Evolutionary conservation across 2,329 filamentous ascomycete species (phyloP), one percentile per base, ranked within the genome.

Genomic region (Sordariomycetes sp.): DNA sequence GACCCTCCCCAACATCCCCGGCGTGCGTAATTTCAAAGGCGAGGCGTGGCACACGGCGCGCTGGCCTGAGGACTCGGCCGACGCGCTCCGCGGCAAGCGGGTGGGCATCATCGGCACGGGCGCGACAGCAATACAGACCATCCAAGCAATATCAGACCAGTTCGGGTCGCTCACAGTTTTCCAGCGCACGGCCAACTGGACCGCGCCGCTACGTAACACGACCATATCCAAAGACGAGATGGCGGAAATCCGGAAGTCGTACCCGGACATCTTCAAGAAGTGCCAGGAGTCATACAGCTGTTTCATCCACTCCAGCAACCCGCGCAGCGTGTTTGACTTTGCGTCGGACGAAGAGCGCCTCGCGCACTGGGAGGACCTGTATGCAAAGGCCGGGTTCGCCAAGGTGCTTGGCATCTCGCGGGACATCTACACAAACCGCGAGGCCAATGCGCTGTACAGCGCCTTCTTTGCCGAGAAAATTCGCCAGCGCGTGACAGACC

Each of bases 161-260:
- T 78, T 79, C 1, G 65, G 63, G 1, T 78, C 74, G 1, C 71
- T 88, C 0, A 82, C 87, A 61, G 82, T 87, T 66, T 88, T 87
- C 62, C 82, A 79, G 1, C 74, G 86, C 12, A 85, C 79, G 63
- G 78, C 74, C 35, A 88, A 85, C 0, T 89, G 86, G 86, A 82
- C 81, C 0, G 79, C 78, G 40, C 76, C 84, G 0, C 83, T 85
- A 52, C 74, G 75, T 0, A 83, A 81, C 63, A 63, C 78, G 2
- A 80, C 85, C 24, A 79, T 86, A 40, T 75, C 83, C 58, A 72
- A 76, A 3, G 74, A 83, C 61, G 71, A 72, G 3, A 67, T 83
- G 7, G 82, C 86, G 61, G 70, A 78, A 51, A 58, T 58, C 61
- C 3, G 65, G 61, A 50, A 68, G 64, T 61, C 67, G 68, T 51